phyloP scores from a whole-genome alignment of 1,284 basidiomycete genomes.

The Amylostereum areolatum region DNA sequence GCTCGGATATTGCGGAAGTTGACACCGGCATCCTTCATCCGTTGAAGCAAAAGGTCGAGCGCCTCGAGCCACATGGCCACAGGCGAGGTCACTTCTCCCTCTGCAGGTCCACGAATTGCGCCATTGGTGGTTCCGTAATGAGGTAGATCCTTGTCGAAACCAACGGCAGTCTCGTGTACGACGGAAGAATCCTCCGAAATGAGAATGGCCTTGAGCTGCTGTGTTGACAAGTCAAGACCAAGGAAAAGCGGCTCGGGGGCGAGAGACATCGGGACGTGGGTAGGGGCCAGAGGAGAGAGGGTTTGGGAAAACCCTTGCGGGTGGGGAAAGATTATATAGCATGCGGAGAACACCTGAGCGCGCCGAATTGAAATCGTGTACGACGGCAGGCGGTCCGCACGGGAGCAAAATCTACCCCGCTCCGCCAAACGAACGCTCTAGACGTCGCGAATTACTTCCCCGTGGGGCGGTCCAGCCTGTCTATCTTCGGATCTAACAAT shows the following conservation, averaged over 20 bases:
- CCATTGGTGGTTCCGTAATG: constrained; percentile 71
- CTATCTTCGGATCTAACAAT: too few relatives aligned
- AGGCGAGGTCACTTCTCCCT: constrained; percentile 74
- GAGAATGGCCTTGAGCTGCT: constrained; percentile 78
- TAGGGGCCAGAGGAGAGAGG: too few relatives aligned
- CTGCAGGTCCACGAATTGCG: constrained; percentile 57
- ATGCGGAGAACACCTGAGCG: too few relatives aligned
- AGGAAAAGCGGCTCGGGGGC: constrained; percentile 56
- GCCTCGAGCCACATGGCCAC: constrained; percentile 84
- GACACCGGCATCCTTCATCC: constrained; percentile 57
- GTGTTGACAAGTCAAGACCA: constrained; percentile 84
- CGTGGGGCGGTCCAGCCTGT: too few relatives aligned
- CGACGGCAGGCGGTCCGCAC: too few relatives aligned
- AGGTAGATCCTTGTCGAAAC: constrained; percentile 79
- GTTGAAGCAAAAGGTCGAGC: constrained; percentile 71
- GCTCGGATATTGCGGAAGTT: constrained; percentile 54
- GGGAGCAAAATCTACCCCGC: too few relatives aligned
- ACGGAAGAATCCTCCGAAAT: constrained; percentile 56
- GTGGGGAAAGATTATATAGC: too few relatives aligned
- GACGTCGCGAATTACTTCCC: too few relatives aligned
- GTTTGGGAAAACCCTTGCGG: too few relatives aligned
- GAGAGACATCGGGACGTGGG: constrained; percentile 2
- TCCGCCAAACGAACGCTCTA: too few relatives aligned
- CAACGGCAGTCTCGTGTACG: constrained; percentile 68
- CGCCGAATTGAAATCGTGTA: too few relatives aligned